Conservation (phyloP, 2,329 filamentous ascomycete species). For the Cladophialophora chaetospira region DNA sequence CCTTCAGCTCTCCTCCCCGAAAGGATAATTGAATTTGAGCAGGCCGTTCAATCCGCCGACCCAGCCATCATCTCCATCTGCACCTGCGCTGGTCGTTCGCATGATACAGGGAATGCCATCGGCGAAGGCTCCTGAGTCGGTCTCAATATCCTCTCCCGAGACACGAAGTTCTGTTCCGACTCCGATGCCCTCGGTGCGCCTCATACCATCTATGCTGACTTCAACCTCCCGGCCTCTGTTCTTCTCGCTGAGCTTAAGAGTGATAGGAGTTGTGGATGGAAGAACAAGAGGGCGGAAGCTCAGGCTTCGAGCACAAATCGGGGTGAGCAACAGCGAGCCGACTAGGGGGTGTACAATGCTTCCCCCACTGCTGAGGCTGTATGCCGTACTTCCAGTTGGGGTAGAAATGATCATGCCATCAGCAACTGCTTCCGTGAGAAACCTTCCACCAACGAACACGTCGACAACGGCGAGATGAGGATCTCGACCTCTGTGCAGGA, state of each 20-base stretch:
- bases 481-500: constrained; percentile 85
- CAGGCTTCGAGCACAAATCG: constrained; percentile 88
- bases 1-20: constrained; percentile 64
- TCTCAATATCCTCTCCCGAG: constrained; percentile 74
- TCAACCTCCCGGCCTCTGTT: constrained; percentile 76
- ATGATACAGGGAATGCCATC: constrained; percentile 94
- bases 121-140: constrained; percentile 55
- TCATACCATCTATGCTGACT: constrained; percentile 76
- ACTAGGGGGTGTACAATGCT: constrained; percentile 94
- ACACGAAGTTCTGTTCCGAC: constrained; percentile 85
- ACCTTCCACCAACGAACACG: constrained; percentile 84
- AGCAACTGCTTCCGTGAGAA: constrained; percentile 89
- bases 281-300: constrained; percentile 90
- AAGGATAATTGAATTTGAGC: constrained; percentile 96
- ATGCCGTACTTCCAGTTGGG: constrained; percentile 92
- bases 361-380: constrained; percentile 88
- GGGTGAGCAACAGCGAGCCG: constrained; percentile 82
- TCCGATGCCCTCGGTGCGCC: constrained; percentile 64
- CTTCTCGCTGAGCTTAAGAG: constrained; percentile 76
- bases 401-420: constrained; percentile 95
- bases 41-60: constrained; percentile 90
- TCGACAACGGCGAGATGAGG: constrained; percentile 91
- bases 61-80: constrained; percentile 80
- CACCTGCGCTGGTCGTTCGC: constrained; percentile 55
- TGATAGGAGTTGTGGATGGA: constrained; percentile 81